Percentiles rank a stretch among this genome's conserved stretches.
phyloP scores from a whole-genome alignment of 2,329 filamentous ascomycete species.

The Colletotrichum eremochloae region DNA sequence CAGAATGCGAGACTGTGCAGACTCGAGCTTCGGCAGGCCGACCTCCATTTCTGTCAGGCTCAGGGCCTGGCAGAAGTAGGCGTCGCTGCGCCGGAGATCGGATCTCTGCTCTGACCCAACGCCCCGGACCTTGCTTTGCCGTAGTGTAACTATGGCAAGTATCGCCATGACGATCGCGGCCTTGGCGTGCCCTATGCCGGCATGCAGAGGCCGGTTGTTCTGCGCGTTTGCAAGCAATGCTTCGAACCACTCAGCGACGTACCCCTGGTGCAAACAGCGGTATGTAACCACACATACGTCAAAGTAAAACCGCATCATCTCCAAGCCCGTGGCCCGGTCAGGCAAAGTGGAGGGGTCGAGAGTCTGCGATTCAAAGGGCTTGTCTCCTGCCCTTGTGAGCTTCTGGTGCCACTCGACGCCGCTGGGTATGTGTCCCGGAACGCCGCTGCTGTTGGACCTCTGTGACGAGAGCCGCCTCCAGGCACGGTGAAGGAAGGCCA shows the following conservation, averaged over 20 bases:
- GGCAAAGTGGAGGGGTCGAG: conserved; percentile 42
- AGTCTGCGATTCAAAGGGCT: conserved; percentile 45
- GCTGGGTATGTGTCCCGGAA: conserved; percentile 39
- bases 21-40: conserved; percentile 66
- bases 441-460: conserved; percentile 45
- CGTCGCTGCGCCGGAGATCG: conserved; percentile 45
- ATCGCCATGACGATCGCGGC: conserved; percentile 62
- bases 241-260: conserved; percentile 62
- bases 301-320: conserved; percentile 62
- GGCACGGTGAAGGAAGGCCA: conserved; percentile 68
- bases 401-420: conserved; percentile 46
- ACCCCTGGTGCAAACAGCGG: conserved; percentile 67
- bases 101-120: conserved; percentile 19
- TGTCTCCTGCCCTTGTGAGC: conserved; percentile 48
- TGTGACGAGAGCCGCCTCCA: conserved; percentile 59
- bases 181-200: conserved; percentile 58
- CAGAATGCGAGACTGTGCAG: conserved; percentile 68
- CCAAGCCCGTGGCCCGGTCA: conserved; percentile 37
- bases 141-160: conserved; percentile 62
- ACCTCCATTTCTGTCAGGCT: conserved; percentile 59
- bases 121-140: conserved; percentile 54
- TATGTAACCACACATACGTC: conserved; percentile 72
- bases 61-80: conserved; percentile 45
- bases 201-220: conserved; percentile 52
- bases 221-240: conserved; percentile 54